Base-by-base conservation (phyloP, 2,329 filamentous ascomycete species). In the Raffaelea ambrosiae region DNA sequence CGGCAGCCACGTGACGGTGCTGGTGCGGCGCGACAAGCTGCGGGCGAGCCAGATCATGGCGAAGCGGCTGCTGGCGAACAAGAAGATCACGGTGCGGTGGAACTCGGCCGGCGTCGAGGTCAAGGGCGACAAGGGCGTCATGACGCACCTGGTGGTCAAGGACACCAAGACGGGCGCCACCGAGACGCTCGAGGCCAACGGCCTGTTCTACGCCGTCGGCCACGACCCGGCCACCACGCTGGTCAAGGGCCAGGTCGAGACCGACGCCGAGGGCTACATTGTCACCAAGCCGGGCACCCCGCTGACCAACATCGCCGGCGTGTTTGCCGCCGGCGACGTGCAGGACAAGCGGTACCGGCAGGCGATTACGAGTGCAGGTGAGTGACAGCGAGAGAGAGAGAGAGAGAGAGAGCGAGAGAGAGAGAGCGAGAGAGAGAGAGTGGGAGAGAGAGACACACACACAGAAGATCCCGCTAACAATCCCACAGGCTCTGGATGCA, bases 331-430 rank as follows among this genome's bases (percentile, higher is more conserved):
- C 10, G 93, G 93, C 54, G 93, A 98, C 64, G 94, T 98, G 10
- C 93, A 98, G 73, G 94, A 98, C 66, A 98, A 97, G 83, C 82
- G 84, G 63, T 98, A 98, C 68, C 81, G 93, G 64, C 93, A 98
- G 73, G 93, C 93, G 42, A 94, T 98, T 57, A 98, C 93, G 55
- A 96, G 90, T 70, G 93, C 93, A 58, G 91, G 88, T 89, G 73
- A 63, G 83, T 79, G 29, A 16, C 21, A 14, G 5, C 40, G 7
- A 29, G 26, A 29, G 26, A 29, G 26, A 29, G 7, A 29, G 26
- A 13, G 26, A 29, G 26, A 7, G 7, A 29, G 26, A 29, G 26
- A 7, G 13, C 26, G 7, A 29, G 26, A 29, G 13, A 29, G 7
- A n/a, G 29, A 16, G 20, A 14, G 5, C 40, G 7, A 29, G 26